Evolutionary conservation across 768 basidiomycete species (phyloP).

Genomic region (Mycena kentingensis): DNA sequence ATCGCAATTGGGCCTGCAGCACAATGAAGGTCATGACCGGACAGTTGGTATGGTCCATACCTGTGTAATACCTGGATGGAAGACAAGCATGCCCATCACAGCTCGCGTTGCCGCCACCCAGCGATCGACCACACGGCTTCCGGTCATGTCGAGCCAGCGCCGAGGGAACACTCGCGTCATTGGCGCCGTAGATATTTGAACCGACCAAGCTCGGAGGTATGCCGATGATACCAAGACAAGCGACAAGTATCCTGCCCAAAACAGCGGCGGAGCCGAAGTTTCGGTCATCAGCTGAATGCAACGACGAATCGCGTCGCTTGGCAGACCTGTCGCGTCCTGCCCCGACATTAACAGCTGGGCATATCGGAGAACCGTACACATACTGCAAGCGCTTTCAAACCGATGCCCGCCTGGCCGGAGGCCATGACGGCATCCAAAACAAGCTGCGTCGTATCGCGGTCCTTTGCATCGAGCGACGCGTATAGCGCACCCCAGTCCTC

Average conservation of each 20-base stretch:
- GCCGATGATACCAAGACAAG: constrained; percentile 58
- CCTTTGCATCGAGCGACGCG: constrained; percentile 30
- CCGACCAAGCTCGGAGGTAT: constrained; percentile 56
- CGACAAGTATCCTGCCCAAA: constrained; percentile 65
- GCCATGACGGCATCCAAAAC: constrained; percentile 40
- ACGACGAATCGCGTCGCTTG: constrained; percentile 27
- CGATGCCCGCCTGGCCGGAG: constrained; percentile 42
- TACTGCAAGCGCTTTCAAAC: constrained; percentile 41
- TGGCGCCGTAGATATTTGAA: constrained; percentile 49
- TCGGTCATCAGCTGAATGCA: constrained; percentile 47
- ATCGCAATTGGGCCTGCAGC: constrained; percentile 64
- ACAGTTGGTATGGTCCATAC: too few species aligned
- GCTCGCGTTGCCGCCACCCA: constrained; percentile 77
- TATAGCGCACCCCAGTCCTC: constrained; percentile 39
- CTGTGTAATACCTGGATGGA: constrained; percentile 75
- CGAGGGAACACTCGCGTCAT: constrained; percentile 58
- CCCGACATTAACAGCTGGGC: constrained; percentile 8
- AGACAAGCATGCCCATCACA: constrained; percentile 63
- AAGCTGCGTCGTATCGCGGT: constrained; percentile 32
- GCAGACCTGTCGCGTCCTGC: constrained; percentile 22
- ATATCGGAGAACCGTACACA: constrained; percentile 19
- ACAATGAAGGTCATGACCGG: too few species aligned
- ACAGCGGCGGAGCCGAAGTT: constrained; percentile 54
- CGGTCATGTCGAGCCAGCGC: constrained; percentile 78
- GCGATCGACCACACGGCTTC: constrained; percentile 55